Conservation (phyloP, 108 stramenopile genomes). For the Skeletonema grethae region DNA sequence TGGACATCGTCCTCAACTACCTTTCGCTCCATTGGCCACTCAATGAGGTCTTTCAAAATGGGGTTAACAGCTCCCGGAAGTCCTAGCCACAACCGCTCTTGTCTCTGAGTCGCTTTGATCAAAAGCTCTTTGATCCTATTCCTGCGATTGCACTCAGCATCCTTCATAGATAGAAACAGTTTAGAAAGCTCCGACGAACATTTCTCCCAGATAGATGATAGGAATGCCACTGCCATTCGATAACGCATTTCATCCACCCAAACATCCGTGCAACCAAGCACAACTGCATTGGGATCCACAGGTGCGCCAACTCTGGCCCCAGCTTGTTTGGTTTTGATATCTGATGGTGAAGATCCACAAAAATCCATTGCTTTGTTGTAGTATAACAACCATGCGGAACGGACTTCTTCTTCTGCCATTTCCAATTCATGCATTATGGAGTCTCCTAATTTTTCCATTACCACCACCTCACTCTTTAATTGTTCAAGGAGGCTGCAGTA, state of each 20-base stretch:
- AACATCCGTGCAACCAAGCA: constrained; percentile 63
- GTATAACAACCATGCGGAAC: constrained; percentile 58
- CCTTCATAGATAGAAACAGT: constrained; percentile 65
- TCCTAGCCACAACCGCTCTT: constrained; percentile 68
- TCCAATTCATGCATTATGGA: constrained; percentile 71
- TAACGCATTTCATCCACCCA: constrained; percentile 85
- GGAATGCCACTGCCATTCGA: constrained; percentile 73
- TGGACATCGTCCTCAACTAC: constrained; percentile 66
- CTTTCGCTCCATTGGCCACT: constrained; percentile 62
- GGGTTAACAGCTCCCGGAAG: constrained; percentile 58
- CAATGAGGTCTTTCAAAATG: constrained; percentile 65
- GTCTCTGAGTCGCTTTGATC: constrained; percentile 65
- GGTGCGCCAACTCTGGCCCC: constrained; percentile 21
- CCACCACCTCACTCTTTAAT: constrained; percentile 45
- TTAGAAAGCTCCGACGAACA: constrained; percentile 64
- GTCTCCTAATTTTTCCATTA: constrained; percentile 70
- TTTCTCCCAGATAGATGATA: constrained; percentile 76
- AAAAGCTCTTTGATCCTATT: constrained; percentile 67
- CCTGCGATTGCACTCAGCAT: constrained; percentile 67
- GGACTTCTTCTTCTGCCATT: constrained; percentile 69
- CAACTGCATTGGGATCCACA: constrained; percentile 22
- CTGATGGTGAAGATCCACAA: constrained; percentile 15
- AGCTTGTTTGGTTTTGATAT: constrained; percentile 17
- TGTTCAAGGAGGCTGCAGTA: constrained; percentile 36
- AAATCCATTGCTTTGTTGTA: constrained; percentile 50